These are phyloP conservation scores for Lachnellula occidentalis DNA, from an alignment of 2,329 filamentous ascomycete species.

Conservation along the genomic window DNA sequence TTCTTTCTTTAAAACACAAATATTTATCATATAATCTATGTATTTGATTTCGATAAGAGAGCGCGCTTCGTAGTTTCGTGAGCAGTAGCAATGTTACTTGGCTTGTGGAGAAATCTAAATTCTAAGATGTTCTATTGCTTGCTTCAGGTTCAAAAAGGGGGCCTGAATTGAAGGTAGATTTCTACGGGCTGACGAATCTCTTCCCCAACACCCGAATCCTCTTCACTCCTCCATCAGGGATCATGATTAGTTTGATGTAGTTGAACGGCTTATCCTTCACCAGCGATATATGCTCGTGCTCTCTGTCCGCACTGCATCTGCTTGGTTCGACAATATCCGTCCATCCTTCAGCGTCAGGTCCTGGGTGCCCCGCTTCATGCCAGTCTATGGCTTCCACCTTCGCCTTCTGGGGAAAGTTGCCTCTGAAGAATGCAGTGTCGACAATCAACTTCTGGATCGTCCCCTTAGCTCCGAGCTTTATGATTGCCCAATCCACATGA, in stretches of 20 bases:
- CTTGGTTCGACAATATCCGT: slow-evolving; percentile 58
- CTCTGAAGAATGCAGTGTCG: slow-evolving; percentile 78
- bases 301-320: slow-evolving; percentile 66
- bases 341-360: slow-evolving; percentile 56
- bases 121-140: too few species aligned
- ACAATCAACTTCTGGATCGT: slow-evolving; percentile 62
- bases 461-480: slow-evolving; percentile 63
- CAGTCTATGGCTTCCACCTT: slow-evolving; percentile 59
- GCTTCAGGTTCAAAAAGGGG: too few species aligned
- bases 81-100: too few species aligned
- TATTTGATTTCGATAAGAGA: too few species aligned
- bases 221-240: slow-evolving; percentile 91
- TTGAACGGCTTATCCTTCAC: slow-evolving; percentile 59
- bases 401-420: slow-evolving; percentile 76
- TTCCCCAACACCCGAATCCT: slow-evolving; percentile 72
- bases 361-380: slow-evolving; percentile 49
- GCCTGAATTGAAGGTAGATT: neutral
- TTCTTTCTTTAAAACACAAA: too few species aligned
- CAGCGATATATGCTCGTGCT: slow-evolving; percentile 59
- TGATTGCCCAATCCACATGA: slow-evolving; percentile 77
- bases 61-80: too few species aligned
- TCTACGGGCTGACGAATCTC: slow-evolving; percentile 30
- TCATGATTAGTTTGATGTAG: slow-evolving; percentile 79
- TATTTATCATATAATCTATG: too few species aligned
- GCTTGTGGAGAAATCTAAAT: too few species aligned